Base-by-base conservation (phyloP, 1,284 basidiomycete species). In the Sutorius eximius region DNA sequence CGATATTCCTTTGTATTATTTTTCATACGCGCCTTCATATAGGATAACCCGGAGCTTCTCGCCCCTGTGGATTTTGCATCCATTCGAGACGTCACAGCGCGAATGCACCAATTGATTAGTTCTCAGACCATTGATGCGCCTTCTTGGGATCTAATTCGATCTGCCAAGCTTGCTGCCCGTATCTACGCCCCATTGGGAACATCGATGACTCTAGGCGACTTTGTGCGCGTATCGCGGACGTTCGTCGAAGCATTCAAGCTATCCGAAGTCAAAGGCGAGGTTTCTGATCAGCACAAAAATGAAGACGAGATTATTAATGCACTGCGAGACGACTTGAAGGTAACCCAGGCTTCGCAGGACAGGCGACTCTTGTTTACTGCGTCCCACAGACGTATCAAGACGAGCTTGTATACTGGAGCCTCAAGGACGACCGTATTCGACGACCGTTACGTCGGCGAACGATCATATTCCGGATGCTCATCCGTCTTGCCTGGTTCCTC, bases 131-230 rank as follows among this genome's bases (percentile, higher is more conserved):
- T 92, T 44, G 87, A 92, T 60, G 85, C 90, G 1, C 92, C 91
- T 20, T 87, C 87, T 8, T 94, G 92, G 91, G 80, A 85, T 58
- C 72, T 89, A 22, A 78, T 92, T 38, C 82, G 89, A 40, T 81
- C 80, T 15, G 86, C 87, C 15, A 91, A 91, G 66, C 77, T 89
- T 36, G 88, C 90, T 3, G 78, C 88, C 13, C 74, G 87, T 22
- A 85, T 94, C 33, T 94, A 94, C 64, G 91, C 84, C 1, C 91
- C 91, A 1, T 73, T 93, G 7, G 92, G 91, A 38, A 93, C 92
- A 11, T 76, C 73, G 11, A 91, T 94, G 86, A 82, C 78, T 51
- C 75, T 94, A 10, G 91, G 91, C 4, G 87, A 93, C 67, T 84
- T 90, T 66, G 85, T 93, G 24, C 81, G 91, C n/a, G 78, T 91